Base-by-base conservation (phyloP, 305 asterid genomes). In the Fraxinus ornus region DNA sequence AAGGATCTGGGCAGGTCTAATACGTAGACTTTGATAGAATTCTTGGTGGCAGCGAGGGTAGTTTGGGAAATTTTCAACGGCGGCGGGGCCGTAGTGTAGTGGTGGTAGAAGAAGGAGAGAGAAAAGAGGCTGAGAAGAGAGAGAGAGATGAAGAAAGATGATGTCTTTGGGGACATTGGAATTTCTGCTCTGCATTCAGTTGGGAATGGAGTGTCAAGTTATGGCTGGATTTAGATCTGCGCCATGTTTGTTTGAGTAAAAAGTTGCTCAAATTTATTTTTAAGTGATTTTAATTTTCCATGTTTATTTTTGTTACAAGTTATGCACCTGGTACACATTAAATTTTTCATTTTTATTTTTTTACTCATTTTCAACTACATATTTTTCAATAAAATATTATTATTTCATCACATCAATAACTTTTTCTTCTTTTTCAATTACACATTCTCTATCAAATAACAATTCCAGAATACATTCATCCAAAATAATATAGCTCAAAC, bases 1-100 rank as follows among this genome's bases (percentile, higher is more conserved):
- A 32, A 32, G 35, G 35, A 32, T 32, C 5, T 32, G 35, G 35
- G 68, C 2, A 94, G 90, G 81, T 92, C 94, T 71, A 90, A 86
- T 3, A 94, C 77, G 89, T 88, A 91, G 77, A 95, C 98, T 74
- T 87, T 95, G 90, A 94, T 86, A 33, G 80, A 86, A 83, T 85
- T 79, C 19, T 78, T 81, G 19, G 89, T 3, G 73, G 83, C 55
- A 85, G 85, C 71, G 78, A 82, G 85, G 80, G 85, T 12, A 41
- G 37, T 78, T 76, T 22, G 81, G 84, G 88, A 52, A 85, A 47
- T 83, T n/a, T 74, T 76, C 5, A 78, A 86, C 10, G 84, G 90
- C 0, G 76, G 83, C 47, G 88, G 80, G 75, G 75, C 55, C 77
- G 83, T 33, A 82, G 88, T 35, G 87, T 91, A 86, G 82, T 83